Percentiles rank a stretch among this genome's conserved stretches.
phyloP scores from a whole-genome alignment of 352 stramenopile species.

The Pythium sp. region DNA sequence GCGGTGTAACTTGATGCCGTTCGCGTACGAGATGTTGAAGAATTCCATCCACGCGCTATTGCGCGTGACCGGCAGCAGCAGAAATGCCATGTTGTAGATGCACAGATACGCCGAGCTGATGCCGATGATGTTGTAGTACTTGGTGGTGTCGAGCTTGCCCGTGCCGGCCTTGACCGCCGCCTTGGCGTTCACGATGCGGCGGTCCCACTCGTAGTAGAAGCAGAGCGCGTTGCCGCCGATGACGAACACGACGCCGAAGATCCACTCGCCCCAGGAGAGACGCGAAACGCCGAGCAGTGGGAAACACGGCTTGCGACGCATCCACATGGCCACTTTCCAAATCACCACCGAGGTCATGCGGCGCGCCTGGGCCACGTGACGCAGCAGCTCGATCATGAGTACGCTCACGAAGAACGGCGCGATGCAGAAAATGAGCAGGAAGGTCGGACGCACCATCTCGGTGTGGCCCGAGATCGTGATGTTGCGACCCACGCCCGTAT shows the following conservation, averaged over 20 bases:
- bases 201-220: constrained; percentile 60
- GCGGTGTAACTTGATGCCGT: constrained; percentile 58
- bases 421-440: constrained; percentile 66
- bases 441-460: constrained; percentile 67
- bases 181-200: constrained; percentile 26
- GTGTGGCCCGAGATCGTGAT: constrained; percentile 55
- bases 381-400: constrained; percentile 49
- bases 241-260: constrained; percentile 53
- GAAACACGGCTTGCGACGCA: constrained; percentile 50
- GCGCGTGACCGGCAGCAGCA: constrained; percentile 54
- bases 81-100: constrained; percentile 76
- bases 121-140: constrained; percentile 57
- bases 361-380: constrained; percentile 38
- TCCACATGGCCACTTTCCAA: constrained; percentile 38
- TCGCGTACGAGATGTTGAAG: constrained; percentile 59
- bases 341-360: constrained; percentile 32
- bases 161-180: constrained; percentile 17
- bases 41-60: constrained; percentile 71
- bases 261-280: constrained; percentile 52
- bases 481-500: constrained; percentile 48
- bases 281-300: constrained; percentile 38
- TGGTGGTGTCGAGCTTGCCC: constrained; percentile 38
- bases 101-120: constrained; percentile 48
- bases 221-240: constrained; percentile 57
- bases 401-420: constrained; percentile 54